Conservation (phyloP, 768 basidiomycete genomes). For the Coprinellus micaceus region DNA sequence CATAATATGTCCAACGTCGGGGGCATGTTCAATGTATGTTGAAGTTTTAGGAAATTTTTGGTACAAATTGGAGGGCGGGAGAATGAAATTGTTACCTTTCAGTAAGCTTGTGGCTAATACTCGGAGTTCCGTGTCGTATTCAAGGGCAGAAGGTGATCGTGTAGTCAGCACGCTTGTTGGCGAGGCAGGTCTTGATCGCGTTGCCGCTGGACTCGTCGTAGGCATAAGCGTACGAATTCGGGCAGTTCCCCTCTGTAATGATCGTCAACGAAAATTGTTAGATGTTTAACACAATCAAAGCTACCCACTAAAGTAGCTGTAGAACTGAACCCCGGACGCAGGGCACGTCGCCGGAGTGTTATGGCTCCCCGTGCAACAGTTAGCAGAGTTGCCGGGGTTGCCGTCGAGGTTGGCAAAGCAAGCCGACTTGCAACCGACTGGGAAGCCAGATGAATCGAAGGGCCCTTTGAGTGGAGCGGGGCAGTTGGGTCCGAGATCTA, state of each 20-base stretch:
- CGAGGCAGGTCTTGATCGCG: slow-evolving; percentile 50
- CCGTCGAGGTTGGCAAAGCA: slow-evolving; percentile 45
- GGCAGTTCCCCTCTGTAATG: slow-evolving; percentile 36
- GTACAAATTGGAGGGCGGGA: no score
- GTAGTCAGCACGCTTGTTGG: slow-evolving; percentile 38
- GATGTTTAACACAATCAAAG: not conserved
- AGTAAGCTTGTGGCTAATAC: no score
- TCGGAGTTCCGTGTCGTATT: no score
- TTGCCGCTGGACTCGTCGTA: slow-evolving; percentile 51
- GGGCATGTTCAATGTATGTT: no score
- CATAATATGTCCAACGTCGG: no score
- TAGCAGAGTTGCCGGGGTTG: slow-evolving; percentile 50
- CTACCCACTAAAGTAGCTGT: slow-evolving; percentile 34
- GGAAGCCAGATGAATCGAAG: slow-evolving; percentile 45
- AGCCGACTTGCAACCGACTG: slow-evolving; percentile 60
- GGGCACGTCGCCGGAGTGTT: slow-evolving; percentile 56
- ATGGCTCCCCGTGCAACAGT: slow-evolving; percentile 61
- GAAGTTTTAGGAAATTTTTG: no score
- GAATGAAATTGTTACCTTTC: no score
- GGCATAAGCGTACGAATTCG: slow-evolving; percentile 52
- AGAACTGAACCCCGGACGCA: slow-evolving; percentile 36
- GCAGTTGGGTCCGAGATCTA: slow-evolving; percentile 59
- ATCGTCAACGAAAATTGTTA: not conserved
- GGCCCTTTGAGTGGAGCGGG: slow-evolving; percentile 52
- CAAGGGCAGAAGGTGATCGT: slow-evolving; percentile 49